Percentiles rank a stretch among this genome's conserved stretches.
These are phyloP conservation scores for Hypoxylon sp. DNA, from an alignment of 2,329 filamentous ascomycete species.

Conservation along the genomic window DNA sequence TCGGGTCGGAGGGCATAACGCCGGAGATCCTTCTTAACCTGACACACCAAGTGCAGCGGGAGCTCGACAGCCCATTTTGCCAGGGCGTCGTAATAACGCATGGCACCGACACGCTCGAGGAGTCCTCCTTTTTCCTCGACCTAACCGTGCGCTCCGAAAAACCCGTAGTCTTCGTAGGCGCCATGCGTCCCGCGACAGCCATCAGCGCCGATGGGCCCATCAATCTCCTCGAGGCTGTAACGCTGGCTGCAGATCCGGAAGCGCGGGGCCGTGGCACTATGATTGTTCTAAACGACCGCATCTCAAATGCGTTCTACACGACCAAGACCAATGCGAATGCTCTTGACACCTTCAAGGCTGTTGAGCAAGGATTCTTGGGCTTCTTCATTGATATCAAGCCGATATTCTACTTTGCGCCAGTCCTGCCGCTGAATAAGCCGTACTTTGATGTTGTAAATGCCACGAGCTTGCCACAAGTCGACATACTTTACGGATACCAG, in stretches of 20 bases:
- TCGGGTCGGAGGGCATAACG: conserved; percentile 63
- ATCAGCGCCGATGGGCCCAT: conserved; percentile 73
- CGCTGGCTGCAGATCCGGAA: conserved; percentile 62
- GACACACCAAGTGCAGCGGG: conserved; percentile 61
- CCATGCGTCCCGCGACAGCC: conserved; percentile 74
- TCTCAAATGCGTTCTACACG: conserved; percentile 68
- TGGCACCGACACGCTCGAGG: conserved; percentile 75
- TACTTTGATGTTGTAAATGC: conserved; percentile 58
- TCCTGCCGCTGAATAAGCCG: conserved; percentile 61
- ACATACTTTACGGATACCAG: conserved; percentile 69
- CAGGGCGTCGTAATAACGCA: conserved; percentile 72
- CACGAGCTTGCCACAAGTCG: conserved; percentile 64
- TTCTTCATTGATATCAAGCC: conserved; percentile 69
- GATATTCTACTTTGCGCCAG: conserved; percentile 70
- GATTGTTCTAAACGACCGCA: conserved; percentile 73
- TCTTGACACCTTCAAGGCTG: conserved; percentile 71
- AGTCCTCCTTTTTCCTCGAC: conserved; percentile 74
- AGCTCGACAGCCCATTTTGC: conserved; percentile 59
- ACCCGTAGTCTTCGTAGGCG: conserved; percentile 71
- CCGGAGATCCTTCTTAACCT: conserved; percentile 63
- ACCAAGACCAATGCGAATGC: conserved; percentile 74
- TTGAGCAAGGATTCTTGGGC: conserved; percentile 69
- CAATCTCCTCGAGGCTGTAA: conserved; percentile 72
- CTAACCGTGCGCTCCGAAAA: conserved; percentile 68
- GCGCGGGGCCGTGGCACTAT: conserved; percentile 67